A percentile compares a stretch with the other conserved stretches of the same genome.
phyloP scores from a whole-genome alignment of 1,284 basidiomycete species.

The Irpex sp. region DNA sequence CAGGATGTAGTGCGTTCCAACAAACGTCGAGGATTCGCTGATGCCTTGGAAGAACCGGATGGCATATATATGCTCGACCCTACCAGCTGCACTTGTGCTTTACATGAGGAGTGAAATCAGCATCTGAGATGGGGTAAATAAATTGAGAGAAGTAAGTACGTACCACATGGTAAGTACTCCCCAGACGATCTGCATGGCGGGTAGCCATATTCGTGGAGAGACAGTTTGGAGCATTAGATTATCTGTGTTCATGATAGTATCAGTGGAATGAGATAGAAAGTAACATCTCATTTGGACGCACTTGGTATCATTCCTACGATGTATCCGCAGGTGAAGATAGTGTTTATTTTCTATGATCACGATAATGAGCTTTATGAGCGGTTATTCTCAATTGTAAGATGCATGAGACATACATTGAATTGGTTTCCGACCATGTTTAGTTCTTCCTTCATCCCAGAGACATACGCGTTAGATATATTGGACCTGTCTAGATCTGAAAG shows the following conservation, averaged over 20 bases:
- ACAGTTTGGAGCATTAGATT: conserved; percentile 62
- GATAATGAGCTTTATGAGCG: background rate
- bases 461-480: conserved; percentile 69
- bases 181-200: conserved; percentile 63
- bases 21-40: conserved; percentile 71
- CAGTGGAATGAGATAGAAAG: background rate
- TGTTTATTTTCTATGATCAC: conserved; percentile 54
- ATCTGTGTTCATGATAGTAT: conserved; percentile 34
- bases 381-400: background rate
- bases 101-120: background rate
- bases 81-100: conserved; percentile 56
- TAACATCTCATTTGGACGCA: conserved; percentile 24
- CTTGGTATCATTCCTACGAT: conserved; percentile 73
- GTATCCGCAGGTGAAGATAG: conserved; percentile 71
- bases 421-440: conserved; percentile 68
- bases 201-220: conserved; percentile 63
- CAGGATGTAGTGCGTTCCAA: conserved; percentile 72
- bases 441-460: conserved; percentile 82
- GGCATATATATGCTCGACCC: conserved; percentile 62
- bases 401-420: conserved; percentile 47
- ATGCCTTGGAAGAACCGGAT: conserved; percentile 76
- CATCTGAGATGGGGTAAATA: background rate
- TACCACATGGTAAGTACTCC: conserved; percentile 63
- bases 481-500: conserved; percentile 58
- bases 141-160: background rate